Conservation (phyloP, 202 grass and related monocot species). For the Panicum hallii region DNA sequence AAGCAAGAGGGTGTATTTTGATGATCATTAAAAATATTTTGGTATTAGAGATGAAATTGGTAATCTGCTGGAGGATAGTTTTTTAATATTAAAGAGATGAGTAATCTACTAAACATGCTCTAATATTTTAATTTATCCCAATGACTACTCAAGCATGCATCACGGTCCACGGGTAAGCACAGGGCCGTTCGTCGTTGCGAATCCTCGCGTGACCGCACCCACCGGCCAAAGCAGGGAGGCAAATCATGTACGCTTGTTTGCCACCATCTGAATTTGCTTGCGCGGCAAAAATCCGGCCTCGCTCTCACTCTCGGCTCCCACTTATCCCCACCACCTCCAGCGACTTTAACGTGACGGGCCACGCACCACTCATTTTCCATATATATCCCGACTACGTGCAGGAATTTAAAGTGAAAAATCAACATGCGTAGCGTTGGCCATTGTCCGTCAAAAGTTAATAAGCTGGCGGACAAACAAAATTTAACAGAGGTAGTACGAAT, state of each 20-base stretch:
- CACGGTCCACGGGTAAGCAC: conserved; percentile 38
- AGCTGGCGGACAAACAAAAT: neutral
- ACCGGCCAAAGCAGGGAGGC: conserved; percentile 34
- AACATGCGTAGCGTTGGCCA: neutral
- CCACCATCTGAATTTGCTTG: conserved; percentile 20
- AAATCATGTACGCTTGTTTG: conserved; percentile 47
- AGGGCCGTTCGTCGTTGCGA: conserved; percentile 25
- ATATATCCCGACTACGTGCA: neutral
- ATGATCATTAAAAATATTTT: too few species aligned
- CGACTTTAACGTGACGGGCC: neutral
- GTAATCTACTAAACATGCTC: too few species aligned
- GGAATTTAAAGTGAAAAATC: neutral
- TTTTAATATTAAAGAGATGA: too few species aligned
- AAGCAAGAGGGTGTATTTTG: too few species aligned
- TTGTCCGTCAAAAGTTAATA: too few species aligned
- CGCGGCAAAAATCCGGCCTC: neutral
- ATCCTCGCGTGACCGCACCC: conserved; percentile 46
- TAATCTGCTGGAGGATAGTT: too few species aligned
- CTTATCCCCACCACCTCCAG: neutral
- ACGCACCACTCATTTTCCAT: conserved; percentile 1
- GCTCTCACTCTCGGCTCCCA: conserved; percentile 35
- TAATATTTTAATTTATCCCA: neutral
- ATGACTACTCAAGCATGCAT: conserved; percentile 10
- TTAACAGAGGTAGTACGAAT: neutral
- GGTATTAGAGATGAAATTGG: too few species aligned